phyloP scores from a whole-genome alignment of 805 yeast genomes.

The Sugiyamaella smithiae region DNA sequence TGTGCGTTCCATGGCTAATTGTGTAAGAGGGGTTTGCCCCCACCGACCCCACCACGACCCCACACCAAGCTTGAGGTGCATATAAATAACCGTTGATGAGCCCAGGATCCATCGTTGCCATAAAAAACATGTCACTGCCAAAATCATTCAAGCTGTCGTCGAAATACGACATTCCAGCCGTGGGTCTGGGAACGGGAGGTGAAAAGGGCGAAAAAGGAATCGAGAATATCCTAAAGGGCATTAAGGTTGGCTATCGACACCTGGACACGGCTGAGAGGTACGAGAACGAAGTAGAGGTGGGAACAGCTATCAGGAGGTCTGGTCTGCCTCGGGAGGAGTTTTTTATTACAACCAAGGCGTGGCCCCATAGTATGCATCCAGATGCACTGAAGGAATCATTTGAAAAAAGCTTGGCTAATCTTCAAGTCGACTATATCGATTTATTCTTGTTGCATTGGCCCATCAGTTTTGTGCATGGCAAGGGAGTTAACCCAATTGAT shows the following conservation, averaged over 20 bases:
- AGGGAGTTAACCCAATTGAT: background rate
- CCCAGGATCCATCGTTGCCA: too few species aligned
- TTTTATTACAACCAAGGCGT: conserved; percentile 64
- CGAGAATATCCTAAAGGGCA: conserved; percentile 39
- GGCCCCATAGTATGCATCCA: conserved; percentile 51
- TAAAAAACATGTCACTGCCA: background rate
- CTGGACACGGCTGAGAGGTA: conserved; percentile 75
- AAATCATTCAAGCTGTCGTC: background rate
- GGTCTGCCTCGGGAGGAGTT: conserved; percentile 48
- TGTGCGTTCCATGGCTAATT: too few species aligned
- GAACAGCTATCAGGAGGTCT: conserved; percentile 45
- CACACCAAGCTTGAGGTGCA: too few species aligned
- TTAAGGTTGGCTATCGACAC: conserved; percentile 64
- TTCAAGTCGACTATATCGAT: conserved; percentile 61
- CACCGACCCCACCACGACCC: too few species aligned
- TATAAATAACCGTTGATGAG: too few species aligned
- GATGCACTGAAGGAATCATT: conserved; percentile 50
- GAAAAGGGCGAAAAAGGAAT: background rate
- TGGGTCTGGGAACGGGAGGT: conserved; percentile 1
- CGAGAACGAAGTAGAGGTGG: conserved; percentile 65
- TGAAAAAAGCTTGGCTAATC: conserved; percentile 48
- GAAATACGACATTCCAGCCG: background rate
- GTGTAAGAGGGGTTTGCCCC: too few species aligned
- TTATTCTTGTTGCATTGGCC: conserved; percentile 74
- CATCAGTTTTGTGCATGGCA: conserved; percentile 34